phyloP scores from a whole-genome alignment of 495 filamentous ascomycete species.

The Penicillium bialowiezense region DNA sequence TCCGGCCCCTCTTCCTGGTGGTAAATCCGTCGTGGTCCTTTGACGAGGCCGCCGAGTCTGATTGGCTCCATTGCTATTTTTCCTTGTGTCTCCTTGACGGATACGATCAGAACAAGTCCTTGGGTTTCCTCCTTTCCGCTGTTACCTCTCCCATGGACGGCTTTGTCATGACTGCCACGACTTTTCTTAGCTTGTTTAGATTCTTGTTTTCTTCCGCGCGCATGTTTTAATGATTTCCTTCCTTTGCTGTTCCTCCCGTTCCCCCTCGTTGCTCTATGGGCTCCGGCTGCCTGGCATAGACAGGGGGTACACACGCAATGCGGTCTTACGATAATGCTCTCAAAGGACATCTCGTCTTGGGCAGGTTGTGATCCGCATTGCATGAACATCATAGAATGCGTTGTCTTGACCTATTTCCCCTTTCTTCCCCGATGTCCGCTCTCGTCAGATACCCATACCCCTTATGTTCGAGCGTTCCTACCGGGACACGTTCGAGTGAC shows the following conservation, averaged over 20 bases:
- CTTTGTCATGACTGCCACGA: slow-evolving; percentile 52
- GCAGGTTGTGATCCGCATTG: slow-evolving; percentile 50
- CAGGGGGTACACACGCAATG: slow-evolving; percentile 44
- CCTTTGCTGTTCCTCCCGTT: slow-evolving; percentile 19
- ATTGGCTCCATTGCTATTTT: slow-evolving; percentile 41
- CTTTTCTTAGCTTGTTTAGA: slow-evolving; percentile 32
- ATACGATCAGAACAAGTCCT: slow-evolving; percentile 49
- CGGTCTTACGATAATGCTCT: slow-evolving; percentile 37
- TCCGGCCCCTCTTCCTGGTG: slow-evolving; percentile 90
- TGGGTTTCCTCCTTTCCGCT: slow-evolving; percentile 40
- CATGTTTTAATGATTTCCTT: slow-evolving; percentile 20
- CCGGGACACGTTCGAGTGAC: slow-evolving; percentile 44
- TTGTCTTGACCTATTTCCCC: slow-evolving; percentile 50
- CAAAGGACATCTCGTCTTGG: slow-evolving; percentile 31
- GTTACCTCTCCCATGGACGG: slow-evolving; percentile 44
- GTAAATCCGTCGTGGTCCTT: slow-evolving; percentile 63
- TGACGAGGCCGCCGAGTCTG: slow-evolving; percentile 47
- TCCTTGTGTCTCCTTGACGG: slow-evolving; percentile 40
- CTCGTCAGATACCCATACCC: slow-evolving; percentile 68
- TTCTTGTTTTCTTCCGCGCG: slow-evolving; percentile 17
- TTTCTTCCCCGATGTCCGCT: slow-evolving; percentile 39
- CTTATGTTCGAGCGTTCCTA: slow-evolving; percentile 40
- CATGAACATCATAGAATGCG: slow-evolving; percentile 79
- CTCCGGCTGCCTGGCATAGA: slow-evolving; percentile 41
- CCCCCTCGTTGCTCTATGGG: slow-evolving; percentile 23